These are phyloP conservation scores for Capsicum baccatum DNA, from an alignment of 257 asterid species.

Conservation along the genomic window DNA sequence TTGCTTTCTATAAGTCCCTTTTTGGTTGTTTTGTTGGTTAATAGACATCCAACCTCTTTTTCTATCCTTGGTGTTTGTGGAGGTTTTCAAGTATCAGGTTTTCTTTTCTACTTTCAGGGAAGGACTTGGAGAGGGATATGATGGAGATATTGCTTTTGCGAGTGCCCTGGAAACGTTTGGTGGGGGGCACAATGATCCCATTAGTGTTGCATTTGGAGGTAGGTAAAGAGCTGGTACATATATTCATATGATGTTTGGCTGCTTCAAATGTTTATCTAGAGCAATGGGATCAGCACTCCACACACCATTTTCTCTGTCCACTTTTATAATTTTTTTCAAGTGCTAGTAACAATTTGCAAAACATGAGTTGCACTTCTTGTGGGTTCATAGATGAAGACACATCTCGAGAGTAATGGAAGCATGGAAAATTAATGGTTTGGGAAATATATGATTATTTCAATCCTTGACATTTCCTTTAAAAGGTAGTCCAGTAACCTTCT, in stretches of 20 bases:
- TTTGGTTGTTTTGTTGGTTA: constrained; percentile 17
- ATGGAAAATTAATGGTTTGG: background rate
- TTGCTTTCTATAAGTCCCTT: background rate
- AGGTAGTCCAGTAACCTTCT: constrained; percentile 6
- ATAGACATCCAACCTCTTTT: constrained; percentile 15
- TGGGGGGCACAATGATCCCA: constrained; percentile 99
- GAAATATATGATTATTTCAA: background rate
- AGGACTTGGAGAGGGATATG: constrained; percentile 99
- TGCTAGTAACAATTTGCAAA: background rate
- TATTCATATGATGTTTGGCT: constrained; percentile 1
- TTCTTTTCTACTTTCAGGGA: constrained; percentile 62
- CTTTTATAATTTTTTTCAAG: background rate
- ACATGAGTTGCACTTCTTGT: constrained; percentile 21
- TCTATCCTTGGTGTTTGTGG: constrained; percentile 21
- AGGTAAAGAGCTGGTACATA: constrained; percentile 30
- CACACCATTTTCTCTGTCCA: background rate
- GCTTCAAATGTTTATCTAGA: constrained; percentile 9
- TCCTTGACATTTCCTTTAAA: background rate
- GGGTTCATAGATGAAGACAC: constrained; percentile 22
- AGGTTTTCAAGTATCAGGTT: constrained; percentile 28
- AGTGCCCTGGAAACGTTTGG: constrained; percentile 95
- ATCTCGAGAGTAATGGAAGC: background rate
- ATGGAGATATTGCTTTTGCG: constrained; percentile 97
- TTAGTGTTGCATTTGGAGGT: constrained; percentile 99
- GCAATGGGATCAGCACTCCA: background rate